Percentiles rank a stretch among this genome's conserved stretches.
These are phyloP conservation scores for Sherardia arvensis DNA, from an alignment of 257 asterid species.

Conservation along the genomic window DNA sequence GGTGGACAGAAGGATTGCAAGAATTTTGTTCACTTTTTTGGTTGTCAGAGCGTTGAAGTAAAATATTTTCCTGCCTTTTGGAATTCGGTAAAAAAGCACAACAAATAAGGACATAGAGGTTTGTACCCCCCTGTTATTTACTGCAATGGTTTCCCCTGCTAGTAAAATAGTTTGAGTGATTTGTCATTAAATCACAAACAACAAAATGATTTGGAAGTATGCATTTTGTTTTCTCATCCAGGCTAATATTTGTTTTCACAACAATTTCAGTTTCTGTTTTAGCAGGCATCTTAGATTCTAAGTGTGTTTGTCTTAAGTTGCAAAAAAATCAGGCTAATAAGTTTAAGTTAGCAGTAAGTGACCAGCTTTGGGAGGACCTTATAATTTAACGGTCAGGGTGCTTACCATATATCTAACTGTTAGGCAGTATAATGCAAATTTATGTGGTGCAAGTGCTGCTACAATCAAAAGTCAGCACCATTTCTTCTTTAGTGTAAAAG, in stretches of 20 bases:
- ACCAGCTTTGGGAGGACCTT: not conserved
- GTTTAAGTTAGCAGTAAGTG: not conserved
- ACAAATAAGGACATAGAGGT: constrained; percentile 42
- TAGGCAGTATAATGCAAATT: not conserved
- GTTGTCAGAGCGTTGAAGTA: constrained; percentile 36
- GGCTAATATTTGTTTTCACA: not conserved
- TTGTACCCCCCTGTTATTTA: constrained; percentile 4
- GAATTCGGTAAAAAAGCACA: constrained; percentile 64
- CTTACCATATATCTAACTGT: not conserved
- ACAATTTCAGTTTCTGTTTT: not conserved
- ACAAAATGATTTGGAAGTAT: not conserved
- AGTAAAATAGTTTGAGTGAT: not conserved
- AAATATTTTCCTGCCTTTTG: constrained; percentile 54
- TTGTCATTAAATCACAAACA: not conserved
- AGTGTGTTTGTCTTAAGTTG: not conserved
- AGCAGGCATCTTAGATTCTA: not conserved
- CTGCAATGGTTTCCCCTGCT: not conserved
- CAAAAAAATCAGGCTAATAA: not conserved
- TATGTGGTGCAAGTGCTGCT: not conserved
- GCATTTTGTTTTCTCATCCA: not conserved
- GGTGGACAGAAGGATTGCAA: constrained; percentile 48
- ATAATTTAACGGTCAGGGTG: not conserved
- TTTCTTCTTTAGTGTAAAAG: not conserved
- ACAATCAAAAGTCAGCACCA: not conserved
- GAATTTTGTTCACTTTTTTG: constrained; percentile 60